Percentiles rank a stretch among this genome's conserved stretches.
Evolutionary conservation across 192 early-diverging fungal species (phyloP).

Genomic region (Phycomyces blakesleeanus): DNA sequence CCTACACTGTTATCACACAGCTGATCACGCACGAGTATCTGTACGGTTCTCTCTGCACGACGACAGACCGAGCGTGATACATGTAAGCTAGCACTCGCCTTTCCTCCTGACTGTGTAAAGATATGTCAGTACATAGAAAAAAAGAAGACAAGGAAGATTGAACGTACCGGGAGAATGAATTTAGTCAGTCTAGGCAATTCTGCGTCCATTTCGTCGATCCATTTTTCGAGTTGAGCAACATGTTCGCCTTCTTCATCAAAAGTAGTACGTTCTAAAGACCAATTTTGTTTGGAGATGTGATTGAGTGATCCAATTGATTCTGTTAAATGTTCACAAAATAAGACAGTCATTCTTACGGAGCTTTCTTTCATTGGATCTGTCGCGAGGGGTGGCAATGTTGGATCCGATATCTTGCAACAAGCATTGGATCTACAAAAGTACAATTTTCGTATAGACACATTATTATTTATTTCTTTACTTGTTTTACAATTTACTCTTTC

Average conservation of each 20-base stretch:
- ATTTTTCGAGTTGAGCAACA: constrained; percentile 63
- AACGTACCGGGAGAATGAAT: constrained; percentile 79
- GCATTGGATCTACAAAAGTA: constrained; percentile 71
- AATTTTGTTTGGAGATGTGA: no score
- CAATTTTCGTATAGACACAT: no score
- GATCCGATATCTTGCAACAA: constrained; percentile 85
- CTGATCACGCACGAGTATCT: constrained; percentile 60
- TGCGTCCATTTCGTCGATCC: constrained; percentile 79
- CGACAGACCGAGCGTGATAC: constrained; percentile 81
- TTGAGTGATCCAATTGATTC: no score
- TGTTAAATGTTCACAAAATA: no score
- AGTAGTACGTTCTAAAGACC: constrained; percentile 53
- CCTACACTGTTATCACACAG: constrained; percentile 55
- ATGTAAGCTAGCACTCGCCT: constrained; percentile 76
- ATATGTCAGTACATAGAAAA: background rate
- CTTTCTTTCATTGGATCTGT: constrained; percentile 50
- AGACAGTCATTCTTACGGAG: constrained; percentile 29
- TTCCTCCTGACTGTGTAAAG: constrained; percentile 70
- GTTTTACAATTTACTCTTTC: no score
- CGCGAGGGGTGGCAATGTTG: constrained; percentile 87
- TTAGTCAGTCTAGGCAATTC: constrained; percentile 70
- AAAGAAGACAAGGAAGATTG: constrained; percentile 1
- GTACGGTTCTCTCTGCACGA: constrained; percentile 78
- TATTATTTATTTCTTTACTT: no score
- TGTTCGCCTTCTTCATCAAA: constrained; percentile 73